These are phyloP conservation scores for Colletotrichum endophyticum DNA, from an alignment of 2,329 filamentous ascomycete genomes.

Conservation along the genomic window DNA sequence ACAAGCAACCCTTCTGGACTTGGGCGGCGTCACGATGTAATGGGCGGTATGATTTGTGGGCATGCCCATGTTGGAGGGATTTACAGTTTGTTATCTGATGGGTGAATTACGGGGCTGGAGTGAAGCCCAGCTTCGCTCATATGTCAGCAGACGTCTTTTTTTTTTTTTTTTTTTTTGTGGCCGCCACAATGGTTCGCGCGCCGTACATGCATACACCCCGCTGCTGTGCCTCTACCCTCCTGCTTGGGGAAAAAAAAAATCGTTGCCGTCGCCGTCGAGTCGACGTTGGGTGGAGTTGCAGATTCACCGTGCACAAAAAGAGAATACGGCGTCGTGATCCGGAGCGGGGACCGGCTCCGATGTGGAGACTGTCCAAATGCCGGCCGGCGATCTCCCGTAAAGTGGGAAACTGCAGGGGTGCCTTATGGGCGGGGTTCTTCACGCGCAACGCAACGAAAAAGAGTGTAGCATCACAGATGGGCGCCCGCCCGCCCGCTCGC, in stretches of 20 bases:
- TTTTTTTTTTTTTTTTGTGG: background rate
- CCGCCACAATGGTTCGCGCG: background rate
- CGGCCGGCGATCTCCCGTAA: conserved; percentile 1
- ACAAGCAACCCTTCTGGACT: too few species aligned
- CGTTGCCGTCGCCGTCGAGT: too few species aligned
- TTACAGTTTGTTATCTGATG: too few species aligned
- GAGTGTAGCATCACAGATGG: conserved; percentile 9
- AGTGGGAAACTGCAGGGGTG: background rate
- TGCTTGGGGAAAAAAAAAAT: background rate
- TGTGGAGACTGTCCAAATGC: background rate
- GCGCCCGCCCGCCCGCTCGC: background rate
- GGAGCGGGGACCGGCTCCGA: background rate
- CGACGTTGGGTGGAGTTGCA: background rate
- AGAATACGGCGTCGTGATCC: background rate
- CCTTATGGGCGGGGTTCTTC: conserved; percentile 4
- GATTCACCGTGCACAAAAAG: background rate
- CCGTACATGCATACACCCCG: background rate
- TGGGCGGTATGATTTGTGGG: too few species aligned
- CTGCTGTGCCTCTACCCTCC: background rate
- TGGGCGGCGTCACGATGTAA: too few species aligned
- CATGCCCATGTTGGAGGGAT: too few species aligned
- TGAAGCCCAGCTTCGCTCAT: background rate
- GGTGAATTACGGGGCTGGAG: background rate
- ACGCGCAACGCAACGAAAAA: background rate
- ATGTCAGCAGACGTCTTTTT: background rate